Base-by-base conservation (phyloP, 2,329 filamentous ascomycete species). In the Zymoseptoria ardabiliae region DNA sequence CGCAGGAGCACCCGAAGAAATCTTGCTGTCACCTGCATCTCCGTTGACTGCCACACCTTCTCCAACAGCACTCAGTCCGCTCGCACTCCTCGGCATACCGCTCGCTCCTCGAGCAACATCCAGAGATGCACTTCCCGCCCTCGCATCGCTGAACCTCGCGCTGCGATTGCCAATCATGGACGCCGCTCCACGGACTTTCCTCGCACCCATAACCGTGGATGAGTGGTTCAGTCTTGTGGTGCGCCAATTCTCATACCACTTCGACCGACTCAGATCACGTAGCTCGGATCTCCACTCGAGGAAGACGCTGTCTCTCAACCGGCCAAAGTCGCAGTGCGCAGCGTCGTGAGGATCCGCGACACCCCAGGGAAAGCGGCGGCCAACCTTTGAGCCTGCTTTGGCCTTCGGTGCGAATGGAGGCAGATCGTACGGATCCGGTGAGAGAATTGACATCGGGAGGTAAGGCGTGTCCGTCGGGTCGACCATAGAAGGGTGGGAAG, bases 211-310 rank as follows among this genome's bases (percentile, higher is more conserved):
- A 17, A 45, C 5, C 10, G 35, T 45, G 35, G 35, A 45, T 17
- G 35, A 57, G 23, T 71, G 68, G 55, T 75, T 75, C 61, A 82
- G 70, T 35, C 79, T 73, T 51, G 72, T 76, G 9, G 84, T 97
- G 75, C 94, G 86, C 94, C 93, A 97, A 68, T 89, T 87, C 75
- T 97, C 93, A 69, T 97, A 97, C 90, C 91, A 97, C 68, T 91
- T 84, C 71, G 96, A 91, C 58, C 91, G 85, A 73, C 91, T 96
- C 56, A 91, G 89, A 74, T 96, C 91, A 61, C 93, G 88, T 61
- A 99, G 80, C 72, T 99, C 94, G 50, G 83, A 83, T 55, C 93
- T 88, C 94, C 94, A 99, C 71, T 97, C 93, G 65, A 81, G 86
- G 74, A 99, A 99, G 30, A 99, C 89, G 7, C 88, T 87, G 61